A percentile compares a stretch with the other conserved stretches of the same genome.
phyloP scores from a whole-genome alignment of 371 early-diverging fungal genomes.

The Entomophthora muscae region DNA sequence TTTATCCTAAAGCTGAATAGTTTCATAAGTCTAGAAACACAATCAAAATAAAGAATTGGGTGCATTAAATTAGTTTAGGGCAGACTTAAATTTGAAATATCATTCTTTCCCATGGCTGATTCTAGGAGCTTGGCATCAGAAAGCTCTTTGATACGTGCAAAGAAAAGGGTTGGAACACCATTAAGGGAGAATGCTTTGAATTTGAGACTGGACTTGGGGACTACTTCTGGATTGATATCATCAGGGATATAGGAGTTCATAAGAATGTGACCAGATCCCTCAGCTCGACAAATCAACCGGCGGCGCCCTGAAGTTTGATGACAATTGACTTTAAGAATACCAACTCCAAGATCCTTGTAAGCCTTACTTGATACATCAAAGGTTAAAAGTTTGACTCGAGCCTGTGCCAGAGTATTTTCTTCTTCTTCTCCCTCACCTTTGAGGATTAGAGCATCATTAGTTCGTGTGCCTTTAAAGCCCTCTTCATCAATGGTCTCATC shows the following conservation, averaged over 20 bases:
- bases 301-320: neutral
- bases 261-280: neutral
- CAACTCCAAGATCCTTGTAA: neutral
- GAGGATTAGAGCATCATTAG: neutral
- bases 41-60: too few relatives aligned
- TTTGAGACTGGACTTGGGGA: neutral
- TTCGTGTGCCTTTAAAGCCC: neutral
- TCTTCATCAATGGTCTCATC: neutral
- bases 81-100: too few relatives aligned
- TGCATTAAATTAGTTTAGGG: too few relatives aligned
- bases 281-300: neutral
- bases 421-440: conserved; percentile 1
- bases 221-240: neutral
- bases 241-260: neutral
- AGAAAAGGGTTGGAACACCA: neutral
- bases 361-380: neutral
- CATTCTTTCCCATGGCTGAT: too few relatives aligned
- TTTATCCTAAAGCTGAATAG: too few relatives aligned
- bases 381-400: neutral
- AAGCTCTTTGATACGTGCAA: neutral
- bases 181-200: neutral
- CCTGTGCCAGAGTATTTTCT: neutral
- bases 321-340: neutral
- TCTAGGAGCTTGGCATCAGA: neutral
- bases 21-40: too few relatives aligned